Evolutionary conservation across 306 rosid genomes (phyloP).

Genomic region (Prunus salicina): DNA sequence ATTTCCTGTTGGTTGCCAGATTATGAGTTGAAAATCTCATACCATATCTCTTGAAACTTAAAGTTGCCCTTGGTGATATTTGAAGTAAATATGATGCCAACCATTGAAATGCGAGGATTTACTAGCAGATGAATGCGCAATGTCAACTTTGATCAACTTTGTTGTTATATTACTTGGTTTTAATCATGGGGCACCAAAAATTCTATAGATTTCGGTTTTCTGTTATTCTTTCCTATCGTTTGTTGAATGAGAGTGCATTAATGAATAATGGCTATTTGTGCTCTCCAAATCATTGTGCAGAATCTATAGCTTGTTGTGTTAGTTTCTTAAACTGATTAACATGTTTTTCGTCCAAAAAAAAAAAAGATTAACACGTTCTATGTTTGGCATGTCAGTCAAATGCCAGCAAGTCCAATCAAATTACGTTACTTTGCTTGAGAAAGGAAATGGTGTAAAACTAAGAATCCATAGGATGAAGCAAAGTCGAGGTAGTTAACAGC

Average conservation of each 20-base stretch:
- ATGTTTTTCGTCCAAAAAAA: too few species aligned
- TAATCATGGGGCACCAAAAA: neutral
- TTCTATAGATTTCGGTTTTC: neutral
- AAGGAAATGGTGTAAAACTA: too few species aligned
- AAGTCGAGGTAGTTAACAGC: too few species aligned
- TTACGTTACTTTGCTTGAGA: too few species aligned
- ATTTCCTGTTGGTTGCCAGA: neutral
- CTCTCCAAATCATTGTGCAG: too few species aligned
- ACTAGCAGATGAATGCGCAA: neutral
- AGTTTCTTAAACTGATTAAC: too few species aligned
- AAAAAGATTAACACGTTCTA: too few species aligned
- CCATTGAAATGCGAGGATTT: neutral
- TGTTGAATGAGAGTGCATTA: neutral
- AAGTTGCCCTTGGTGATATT: neutral
- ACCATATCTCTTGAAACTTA: neutral
- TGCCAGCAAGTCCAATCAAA: too few species aligned
- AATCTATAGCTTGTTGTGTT: too few species aligned
- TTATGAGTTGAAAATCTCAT: neutral
- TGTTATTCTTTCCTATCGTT: neutral
- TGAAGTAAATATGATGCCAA: neutral
- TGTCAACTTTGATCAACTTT: neutral
- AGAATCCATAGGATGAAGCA: neutral
- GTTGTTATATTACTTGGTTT: constrained; percentile 23
- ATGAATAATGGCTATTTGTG: too few species aligned
- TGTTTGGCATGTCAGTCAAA: too few species aligned